Conservation (phyloP, 495 filamentous ascomycete genomes). For the Sabuloglossum arenarium region DNA sequence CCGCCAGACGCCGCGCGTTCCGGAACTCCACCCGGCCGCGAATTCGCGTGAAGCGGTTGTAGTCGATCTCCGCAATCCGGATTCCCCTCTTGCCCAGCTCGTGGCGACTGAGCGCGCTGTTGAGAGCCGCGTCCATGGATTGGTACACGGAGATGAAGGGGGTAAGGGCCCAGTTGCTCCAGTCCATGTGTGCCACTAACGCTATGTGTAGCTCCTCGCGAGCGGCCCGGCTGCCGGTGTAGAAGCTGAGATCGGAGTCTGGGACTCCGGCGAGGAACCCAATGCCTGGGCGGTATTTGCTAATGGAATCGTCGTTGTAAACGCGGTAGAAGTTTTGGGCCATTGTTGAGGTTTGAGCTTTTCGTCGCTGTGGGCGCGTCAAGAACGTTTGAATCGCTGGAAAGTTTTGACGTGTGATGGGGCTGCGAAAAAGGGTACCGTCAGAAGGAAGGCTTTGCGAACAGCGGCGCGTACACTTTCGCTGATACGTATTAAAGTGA, state of each 20-base stretch:
- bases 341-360: neutral
- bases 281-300: neutral
- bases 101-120: neutral
- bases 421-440: neutral
- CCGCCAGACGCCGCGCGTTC: neutral
- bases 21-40: neutral
- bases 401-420: neutral
- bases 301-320: neutral
- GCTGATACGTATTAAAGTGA: neutral
- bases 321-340: neutral
- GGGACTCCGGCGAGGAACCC: neutral
- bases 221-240: neutral
- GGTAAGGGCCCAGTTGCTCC: neutral
- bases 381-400: neutral
- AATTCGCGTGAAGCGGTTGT: neutral
- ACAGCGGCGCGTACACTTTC: too few species aligned
- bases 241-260: neutral
- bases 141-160: neutral
- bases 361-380: neutral
- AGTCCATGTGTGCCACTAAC: neutral
- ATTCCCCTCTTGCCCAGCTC: neutral
- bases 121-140: neutral
- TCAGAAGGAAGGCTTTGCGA: neutral
- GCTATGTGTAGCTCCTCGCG: neutral
- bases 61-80: neutral